Percentiles rank a stretch among this genome's conserved stretches.
Conservation (phyloP, 805 yeast species). For the Ogataea ramenticola region DNA sequence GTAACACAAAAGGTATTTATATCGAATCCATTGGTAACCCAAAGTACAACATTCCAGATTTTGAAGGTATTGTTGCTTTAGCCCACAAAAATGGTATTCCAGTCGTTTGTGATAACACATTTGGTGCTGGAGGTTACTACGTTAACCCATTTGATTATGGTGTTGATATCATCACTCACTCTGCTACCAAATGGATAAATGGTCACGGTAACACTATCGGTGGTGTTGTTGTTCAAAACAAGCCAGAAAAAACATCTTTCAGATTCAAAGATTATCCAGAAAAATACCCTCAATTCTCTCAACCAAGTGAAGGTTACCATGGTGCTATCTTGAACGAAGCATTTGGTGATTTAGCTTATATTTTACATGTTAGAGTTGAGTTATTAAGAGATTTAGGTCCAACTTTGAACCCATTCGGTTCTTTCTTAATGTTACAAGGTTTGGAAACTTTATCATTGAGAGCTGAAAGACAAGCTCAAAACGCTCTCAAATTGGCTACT, state of each 20-base stretch:
- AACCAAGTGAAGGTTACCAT: conserved; percentile 92
- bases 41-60: conserved; percentile 86
- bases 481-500: conserved; percentile 74
- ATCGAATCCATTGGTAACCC: conserved; percentile 93
- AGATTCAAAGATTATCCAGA: conserved; percentile 83
- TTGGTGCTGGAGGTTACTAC: conserved; percentile 93
- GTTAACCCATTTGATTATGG: conserved; percentile 82
- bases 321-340: conserved; percentile 80
- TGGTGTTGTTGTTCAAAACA: conserved; percentile 61
- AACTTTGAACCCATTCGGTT: conserved; percentile 76
- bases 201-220: conserved; percentile 96
- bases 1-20: conserved; percentile 82
- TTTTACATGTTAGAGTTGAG: conserved; percentile 76
- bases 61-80: conserved; percentile 61
- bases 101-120: conserved; percentile 90
- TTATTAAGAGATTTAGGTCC: conserved; percentile 91
- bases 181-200: conserved; percentile 97
- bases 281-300: conserved; percentile 83
- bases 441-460: conserved; percentile 90
- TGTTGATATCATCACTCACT: conserved; percentile 86
- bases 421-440: conserved; percentile 85
- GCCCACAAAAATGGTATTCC: conserved; percentile 88
- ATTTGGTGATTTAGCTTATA: conserved; percentile 72
- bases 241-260: conserved; percentile 69
- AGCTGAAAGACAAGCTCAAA: conserved; percentile 84